Evolutionary conservation across 352 stramenopile species (phyloP).

Genomic region (Pythium diclinum): DNA sequence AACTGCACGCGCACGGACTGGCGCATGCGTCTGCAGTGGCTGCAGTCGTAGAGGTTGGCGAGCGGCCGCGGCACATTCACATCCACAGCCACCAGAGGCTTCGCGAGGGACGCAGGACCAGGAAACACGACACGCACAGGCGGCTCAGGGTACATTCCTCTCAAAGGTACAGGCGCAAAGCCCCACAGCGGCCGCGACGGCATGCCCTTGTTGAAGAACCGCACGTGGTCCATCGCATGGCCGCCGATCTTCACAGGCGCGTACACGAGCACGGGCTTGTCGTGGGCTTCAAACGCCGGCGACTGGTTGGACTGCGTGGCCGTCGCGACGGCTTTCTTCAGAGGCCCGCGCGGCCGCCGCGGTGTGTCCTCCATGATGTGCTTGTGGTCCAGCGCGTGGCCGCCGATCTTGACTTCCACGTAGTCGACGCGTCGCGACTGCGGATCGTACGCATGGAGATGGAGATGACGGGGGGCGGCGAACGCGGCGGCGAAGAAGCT

Average conservation of each 20-base stretch:
- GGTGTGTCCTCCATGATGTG: constrained; percentile 32
- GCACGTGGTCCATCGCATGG: constrained; percentile 74
- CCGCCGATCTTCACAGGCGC: constrained; percentile 73
- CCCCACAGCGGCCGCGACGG: constrained; percentile 61
- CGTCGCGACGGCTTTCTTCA: constrained; percentile 11
- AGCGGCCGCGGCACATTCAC: constrained; percentile 10
- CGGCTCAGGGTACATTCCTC: not conserved
- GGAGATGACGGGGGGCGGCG: constrained; percentile 36
- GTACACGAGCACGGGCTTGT: constrained; percentile 48
- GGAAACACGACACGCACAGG: not conserved
- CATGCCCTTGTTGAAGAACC: constrained; percentile 53
- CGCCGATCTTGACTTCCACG: constrained; percentile 76
- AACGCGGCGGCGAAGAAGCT: constrained; percentile 3
- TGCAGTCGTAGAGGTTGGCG: constrained; percentile 60
- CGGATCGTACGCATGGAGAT: constrained; percentile 57
- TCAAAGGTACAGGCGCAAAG: constrained; percentile 9
- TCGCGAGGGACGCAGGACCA: not conserved
- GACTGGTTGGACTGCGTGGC: constrained; percentile 29
- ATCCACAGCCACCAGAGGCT: not conserved
- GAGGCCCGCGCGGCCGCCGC: constrained; percentile 10
- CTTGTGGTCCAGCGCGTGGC: constrained; percentile 59
- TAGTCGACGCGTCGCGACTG: constrained; percentile 25
- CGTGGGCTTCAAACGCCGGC: constrained; percentile 34
- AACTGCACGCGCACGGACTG: constrained; percentile 60
- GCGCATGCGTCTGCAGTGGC: constrained; percentile 46